These are phyloP conservation scores for Starmera pachycereana DNA, from an alignment of 805 yeast species.

Conservation along the genomic window DNA sequence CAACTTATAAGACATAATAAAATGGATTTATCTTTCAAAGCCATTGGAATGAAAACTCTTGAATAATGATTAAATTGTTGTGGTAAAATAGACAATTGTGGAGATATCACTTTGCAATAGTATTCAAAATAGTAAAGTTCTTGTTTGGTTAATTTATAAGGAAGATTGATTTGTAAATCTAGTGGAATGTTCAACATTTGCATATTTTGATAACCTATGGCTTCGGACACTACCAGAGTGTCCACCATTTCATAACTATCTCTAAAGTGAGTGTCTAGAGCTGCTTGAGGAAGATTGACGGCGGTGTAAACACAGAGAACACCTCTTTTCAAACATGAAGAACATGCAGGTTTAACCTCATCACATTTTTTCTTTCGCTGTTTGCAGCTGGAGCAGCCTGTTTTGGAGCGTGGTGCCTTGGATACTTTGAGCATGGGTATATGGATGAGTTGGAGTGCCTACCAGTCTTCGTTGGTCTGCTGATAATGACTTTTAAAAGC, in stretches of 20 bases:
- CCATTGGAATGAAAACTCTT: constrained; percentile 34
- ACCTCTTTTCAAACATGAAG: constrained; percentile 26
- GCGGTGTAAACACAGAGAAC: constrained; percentile 18
- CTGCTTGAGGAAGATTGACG: constrained; percentile 10
- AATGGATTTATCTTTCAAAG: constrained; percentile 30
- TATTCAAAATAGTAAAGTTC: constrained; percentile 31
- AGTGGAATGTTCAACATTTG: constrained; percentile 3
- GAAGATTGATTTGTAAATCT: constrained; percentile 18
- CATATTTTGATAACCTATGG: constrained; percentile 4
- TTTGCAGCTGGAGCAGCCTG: constrained; percentile 32
- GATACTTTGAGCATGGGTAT: too few relatives aligned
- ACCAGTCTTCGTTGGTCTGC: too few relatives aligned
- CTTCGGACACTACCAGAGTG: constrained; percentile 5
- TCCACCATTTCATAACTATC: constrained; percentile 7
- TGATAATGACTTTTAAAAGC: too few relatives aligned
- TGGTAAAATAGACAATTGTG: constrained; percentile 29
- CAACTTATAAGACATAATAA: constrained; percentile 39
- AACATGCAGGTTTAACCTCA: constrained; percentile 35
- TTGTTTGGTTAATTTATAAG: constrained; percentile 23
- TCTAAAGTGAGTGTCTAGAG: constrained; percentile 3
- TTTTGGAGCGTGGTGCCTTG: constrained; percentile 18
- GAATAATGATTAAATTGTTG: constrained; percentile 34
- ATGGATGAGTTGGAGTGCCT: too few relatives aligned
- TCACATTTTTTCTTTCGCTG: constrained; percentile 40
- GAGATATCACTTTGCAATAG: constrained; percentile 33